Evolutionary conservation across 225 moss, liverwort and hornwort genomes (phyloP), one percentile per base, ranked within the genome.

Genomic region (Pseudoscleropodium purum): DNA sequence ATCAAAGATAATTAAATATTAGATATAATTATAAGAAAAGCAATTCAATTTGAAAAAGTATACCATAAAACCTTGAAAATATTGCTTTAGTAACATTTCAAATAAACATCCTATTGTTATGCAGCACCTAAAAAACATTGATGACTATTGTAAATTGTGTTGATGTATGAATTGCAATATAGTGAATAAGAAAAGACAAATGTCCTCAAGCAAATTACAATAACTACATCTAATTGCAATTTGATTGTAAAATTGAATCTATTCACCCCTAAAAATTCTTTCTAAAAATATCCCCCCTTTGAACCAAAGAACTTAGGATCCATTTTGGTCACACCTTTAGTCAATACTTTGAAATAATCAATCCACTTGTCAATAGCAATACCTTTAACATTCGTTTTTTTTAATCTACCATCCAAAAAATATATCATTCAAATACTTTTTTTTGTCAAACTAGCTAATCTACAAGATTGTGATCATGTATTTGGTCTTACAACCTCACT

Each of bases 61-160:
- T 54, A 4, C 16, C 15, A 54, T 5, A 68, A 37, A 69, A 21
- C 69, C n/a, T n/a, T 12, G 6, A n/a, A n/a, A n/a, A n/a, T 21
- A 21, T n/a, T 69, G 7, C 12, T 13, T n/a, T 6, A 23, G 4
- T 6, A 23, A 4, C n/a, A 23, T 68, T n/a, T n/a, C 13, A 69
- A n/a, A 13, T 69, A 24, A 69, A 23, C 13, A n/a, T n/a, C 13
- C 13, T 7, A 7, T n/a, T 7, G 23, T 24, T 2, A 13, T 69
- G 2, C 0, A 1, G 24, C 4, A n/a, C 0, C 2, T 0, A 13
- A n/a, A n/a, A n/a, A n/a, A 2, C 45, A 0, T n/a, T 69, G 24
- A 70, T 70, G 25, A 24, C 18, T 69, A 69, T 24, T n/a, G 39
- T 13, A 2, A 39, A 69, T 69, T 39, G 7, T 39, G 13, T 69